Evolutionary conservation across 1,284 basidiomycete genomes (phyloP).

Genomic region (Puccinia novopanici): DNA sequence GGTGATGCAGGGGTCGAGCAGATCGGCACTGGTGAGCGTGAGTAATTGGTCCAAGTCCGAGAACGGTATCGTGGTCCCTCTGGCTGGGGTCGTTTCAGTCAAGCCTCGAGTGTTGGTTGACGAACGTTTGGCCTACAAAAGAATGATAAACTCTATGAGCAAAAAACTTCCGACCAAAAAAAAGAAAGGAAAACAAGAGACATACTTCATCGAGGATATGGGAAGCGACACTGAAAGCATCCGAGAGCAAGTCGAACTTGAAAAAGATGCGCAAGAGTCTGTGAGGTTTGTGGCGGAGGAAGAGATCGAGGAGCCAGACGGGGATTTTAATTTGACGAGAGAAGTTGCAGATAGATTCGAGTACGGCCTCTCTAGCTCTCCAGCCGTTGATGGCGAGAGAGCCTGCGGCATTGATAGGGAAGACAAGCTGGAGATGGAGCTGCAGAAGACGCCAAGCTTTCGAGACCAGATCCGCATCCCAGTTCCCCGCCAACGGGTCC

Average conservation of each 20-base stretch:
- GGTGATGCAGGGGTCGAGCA: neutral
- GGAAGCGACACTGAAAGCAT: slow-evolving; percentile 73
- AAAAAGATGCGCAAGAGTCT: slow-evolving; percentile 74
- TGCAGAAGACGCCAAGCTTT: slow-evolving; percentile 40
- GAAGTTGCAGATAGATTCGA: slow-evolving; percentile 73
- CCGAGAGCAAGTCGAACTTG: slow-evolving; percentile 74
- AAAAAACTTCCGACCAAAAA: neutral
- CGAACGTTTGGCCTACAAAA: neutral
- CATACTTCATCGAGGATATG: slow-evolving; percentile 71
- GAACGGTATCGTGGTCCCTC: neutral
- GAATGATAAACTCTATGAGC: no score
- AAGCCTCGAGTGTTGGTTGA: neutral
- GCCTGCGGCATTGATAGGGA: neutral
- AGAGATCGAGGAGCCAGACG: slow-evolving; percentile 74
- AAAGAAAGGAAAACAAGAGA: slow-evolving; percentile 53
- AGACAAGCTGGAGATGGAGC: slow-evolving; percentile 22
- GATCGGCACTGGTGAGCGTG: neutral
- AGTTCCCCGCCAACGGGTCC: slow-evolving; percentile 8
- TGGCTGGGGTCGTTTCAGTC: neutral
- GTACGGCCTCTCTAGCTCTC: slow-evolving; percentile 60
- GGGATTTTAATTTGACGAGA: slow-evolving; percentile 69
- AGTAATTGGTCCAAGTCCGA: slow-evolving; percentile 27
- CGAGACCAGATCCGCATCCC: slow-evolving; percentile 13
- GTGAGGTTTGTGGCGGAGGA: slow-evolving; percentile 70
- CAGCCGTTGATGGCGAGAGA: neutral